These are phyloP conservation scores for Saksenaea vasiformis DNA, from an alignment of 371 early-diverging fungal genomes.

Conservation along the genomic window DNA sequence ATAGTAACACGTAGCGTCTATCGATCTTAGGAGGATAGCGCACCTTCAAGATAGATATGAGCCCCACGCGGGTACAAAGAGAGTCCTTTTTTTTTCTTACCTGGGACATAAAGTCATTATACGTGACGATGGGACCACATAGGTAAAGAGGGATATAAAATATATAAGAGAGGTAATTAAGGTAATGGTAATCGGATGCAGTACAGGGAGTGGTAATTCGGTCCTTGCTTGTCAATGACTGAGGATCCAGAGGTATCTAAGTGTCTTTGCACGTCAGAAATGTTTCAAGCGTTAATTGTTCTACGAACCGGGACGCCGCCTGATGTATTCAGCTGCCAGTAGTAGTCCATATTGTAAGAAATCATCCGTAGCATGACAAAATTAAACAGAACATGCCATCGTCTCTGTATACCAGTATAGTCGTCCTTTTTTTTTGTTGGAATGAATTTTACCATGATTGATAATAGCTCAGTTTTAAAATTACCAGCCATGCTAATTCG, in stretches of 20 bases:
- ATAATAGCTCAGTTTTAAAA: neutral
- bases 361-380: constrained; percentile 82
- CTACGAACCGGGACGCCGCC: constrained; percentile 2
- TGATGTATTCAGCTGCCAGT: constrained; percentile 59
- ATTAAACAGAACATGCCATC: constrained; percentile 88
- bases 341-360: constrained; percentile 84
- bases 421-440: constrained; percentile 41
- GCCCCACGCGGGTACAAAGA: neutral
- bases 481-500: constrained; percentile 73
- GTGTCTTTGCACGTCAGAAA: constrained; percentile 14
- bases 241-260: constrained; percentile 43
- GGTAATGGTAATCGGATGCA: constrained; percentile 64
- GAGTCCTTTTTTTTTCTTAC: constrained; percentile 24
- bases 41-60: constrained; percentile 28
- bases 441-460: neutral
- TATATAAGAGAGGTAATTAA: constrained; percentile 72
- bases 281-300: neutral
- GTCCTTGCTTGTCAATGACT: constrained; percentile 47
- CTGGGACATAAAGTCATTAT: constrained; percentile 82
- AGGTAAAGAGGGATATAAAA: constrained; percentile 85
- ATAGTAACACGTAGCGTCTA: constrained; percentile 30
- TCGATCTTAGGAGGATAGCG: constrained; percentile 54
- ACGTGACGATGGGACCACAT: constrained; percentile 91
- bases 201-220: constrained; percentile 51
- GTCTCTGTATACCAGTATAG: constrained; percentile 56